Evolutionary conservation across 73 alveolate genomes (phyloP).

Genomic region (Effrenium voratum): DNA sequence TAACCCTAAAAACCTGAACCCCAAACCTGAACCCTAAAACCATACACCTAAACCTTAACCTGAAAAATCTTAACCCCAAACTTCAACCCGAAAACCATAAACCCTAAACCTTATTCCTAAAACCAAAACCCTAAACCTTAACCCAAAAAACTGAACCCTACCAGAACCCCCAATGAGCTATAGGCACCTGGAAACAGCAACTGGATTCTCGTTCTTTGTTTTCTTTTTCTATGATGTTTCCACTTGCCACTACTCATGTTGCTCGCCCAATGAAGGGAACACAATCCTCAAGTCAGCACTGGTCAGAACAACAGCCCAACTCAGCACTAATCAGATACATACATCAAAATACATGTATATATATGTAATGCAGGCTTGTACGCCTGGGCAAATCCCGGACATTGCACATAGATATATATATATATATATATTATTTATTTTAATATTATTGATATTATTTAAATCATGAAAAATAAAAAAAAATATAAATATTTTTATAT

Average conservation of each 20-base stretch:
- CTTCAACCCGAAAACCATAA: too few relatives aligned
- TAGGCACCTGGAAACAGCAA: too few relatives aligned
- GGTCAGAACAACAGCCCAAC: neutral
- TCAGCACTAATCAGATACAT: neutral
- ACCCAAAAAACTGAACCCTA: too few relatives aligned
- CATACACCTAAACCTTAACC: too few relatives aligned
- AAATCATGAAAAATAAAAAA: neutral
- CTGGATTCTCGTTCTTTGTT: too few relatives aligned
- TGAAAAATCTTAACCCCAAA: too few relatives aligned
- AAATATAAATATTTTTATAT: neutral
- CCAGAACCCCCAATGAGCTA: too few relatives aligned
- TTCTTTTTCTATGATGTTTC: too few relatives aligned
- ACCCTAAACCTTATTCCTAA: too few relatives aligned
- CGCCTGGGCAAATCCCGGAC: neutral
- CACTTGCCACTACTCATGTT: neutral
- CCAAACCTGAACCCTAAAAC: too few relatives aligned
- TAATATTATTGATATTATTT: neutral
- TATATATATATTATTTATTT: neutral
- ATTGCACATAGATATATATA: neutral
- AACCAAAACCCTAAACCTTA: too few relatives aligned
- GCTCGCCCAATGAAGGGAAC: neutral
- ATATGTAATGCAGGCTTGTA: neutral
- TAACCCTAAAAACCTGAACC: too few relatives aligned
- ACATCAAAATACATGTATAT: neutral
- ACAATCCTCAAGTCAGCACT: neutral